Evolutionary conservation across 305 asterid genomes (phyloP).

Genomic region (Fraxinus nigra): DNA sequence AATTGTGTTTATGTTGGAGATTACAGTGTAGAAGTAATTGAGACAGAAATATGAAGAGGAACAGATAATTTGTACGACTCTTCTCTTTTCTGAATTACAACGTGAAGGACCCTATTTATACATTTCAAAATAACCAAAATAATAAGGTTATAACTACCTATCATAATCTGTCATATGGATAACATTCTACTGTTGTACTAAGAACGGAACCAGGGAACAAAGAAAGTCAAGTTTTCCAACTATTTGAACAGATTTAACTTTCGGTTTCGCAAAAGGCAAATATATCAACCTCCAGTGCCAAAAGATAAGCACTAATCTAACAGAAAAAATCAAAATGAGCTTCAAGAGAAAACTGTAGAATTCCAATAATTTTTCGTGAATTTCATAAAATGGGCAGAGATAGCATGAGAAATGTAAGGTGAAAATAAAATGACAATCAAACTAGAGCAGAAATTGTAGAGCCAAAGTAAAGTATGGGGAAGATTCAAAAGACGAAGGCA

Average conservation of each 20-base stretch:
- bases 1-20: conserved; percentile 2
- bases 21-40: background rate
- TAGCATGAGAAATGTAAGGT: conserved; percentile 2
- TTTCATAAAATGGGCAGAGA: background rate
- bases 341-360: conserved; percentile 1
- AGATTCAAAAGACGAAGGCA: conserved; percentile 13
- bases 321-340: conserved; percentile 7
- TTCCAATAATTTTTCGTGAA: background rate
- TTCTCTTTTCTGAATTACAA: background rate
- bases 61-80: background rate
- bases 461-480: background rate
- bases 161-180: background rate
- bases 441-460: conserved; percentile 16
- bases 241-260: background rate
- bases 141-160: background rate
- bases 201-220: background rate
- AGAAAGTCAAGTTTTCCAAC: background rate
- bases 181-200: background rate
- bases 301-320: conserved; percentile 13
- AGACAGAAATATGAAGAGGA: background rate
- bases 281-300: conserved; percentile 19
- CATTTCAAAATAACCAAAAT: background rate
- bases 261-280: background rate
- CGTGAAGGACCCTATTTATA: background rate
- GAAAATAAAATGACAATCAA: conserved; percentile 1